These are phyloP conservation scores for Yarrowia bubula DNA, from an alignment of 805 yeast genomes.

Conservation along the genomic window DNA sequence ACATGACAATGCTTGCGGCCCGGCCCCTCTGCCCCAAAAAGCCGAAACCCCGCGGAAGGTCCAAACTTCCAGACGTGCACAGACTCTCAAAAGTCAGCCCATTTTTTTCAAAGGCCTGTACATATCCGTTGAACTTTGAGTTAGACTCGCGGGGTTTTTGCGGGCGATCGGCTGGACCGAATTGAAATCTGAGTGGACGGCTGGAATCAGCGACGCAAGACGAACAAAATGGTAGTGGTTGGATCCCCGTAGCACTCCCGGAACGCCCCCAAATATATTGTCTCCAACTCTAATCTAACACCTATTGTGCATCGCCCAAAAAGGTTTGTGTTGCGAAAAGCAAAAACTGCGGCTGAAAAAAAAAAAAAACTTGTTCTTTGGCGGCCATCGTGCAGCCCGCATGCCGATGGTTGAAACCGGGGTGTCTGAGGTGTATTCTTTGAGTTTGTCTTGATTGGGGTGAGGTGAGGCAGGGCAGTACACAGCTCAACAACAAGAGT, in stretches of 20 bases:
- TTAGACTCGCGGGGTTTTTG: neutral
- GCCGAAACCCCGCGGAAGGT: no score
- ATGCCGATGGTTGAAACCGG: no score
- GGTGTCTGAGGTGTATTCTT: neutral
- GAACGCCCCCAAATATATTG: no score
- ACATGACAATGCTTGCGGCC: no score
- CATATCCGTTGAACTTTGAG: constrained; percentile 26
- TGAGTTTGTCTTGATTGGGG: neutral
- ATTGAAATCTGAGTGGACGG: neutral
- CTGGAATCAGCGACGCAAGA: no score
- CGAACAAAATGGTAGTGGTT: neutral
- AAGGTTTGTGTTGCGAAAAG: neutral
- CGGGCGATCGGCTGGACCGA: neutral
- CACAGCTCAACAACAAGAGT: no score
- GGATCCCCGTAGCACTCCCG: no score
- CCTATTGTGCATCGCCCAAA: neutral
- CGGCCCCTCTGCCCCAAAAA: no score
- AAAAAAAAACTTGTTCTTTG: neutral
- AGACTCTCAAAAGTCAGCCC: constrained; percentile 16
- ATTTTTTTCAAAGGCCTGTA: neutral
- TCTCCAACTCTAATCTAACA: neutral
- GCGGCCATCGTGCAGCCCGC: neutral
- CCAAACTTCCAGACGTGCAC: neutral
- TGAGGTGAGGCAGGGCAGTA: no score
- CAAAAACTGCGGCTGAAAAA: neutral